Conservation (phyloP, 768 basidiomycete species). For the Scleroderma citrinum region DNA sequence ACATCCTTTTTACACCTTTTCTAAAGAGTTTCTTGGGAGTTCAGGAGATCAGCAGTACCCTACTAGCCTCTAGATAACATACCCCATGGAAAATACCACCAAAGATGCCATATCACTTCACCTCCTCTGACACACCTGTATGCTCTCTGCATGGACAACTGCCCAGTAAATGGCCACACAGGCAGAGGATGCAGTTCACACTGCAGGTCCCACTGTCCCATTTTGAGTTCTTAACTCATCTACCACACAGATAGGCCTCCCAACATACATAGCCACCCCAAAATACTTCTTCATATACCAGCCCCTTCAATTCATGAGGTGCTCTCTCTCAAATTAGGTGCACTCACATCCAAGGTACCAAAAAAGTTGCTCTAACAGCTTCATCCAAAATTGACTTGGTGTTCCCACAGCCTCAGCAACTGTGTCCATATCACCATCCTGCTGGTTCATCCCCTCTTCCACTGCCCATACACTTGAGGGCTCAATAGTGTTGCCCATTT, state of each 20-base stretch:
- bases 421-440: no score
- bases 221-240: constrained; percentile 6
- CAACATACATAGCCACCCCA: constrained; percentile 39
- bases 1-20: no score
- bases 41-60: constrained; percentile 55
- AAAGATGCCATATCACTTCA: constrained; percentile 58
- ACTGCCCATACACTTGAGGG: no score
- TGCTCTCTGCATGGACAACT: constrained; percentile 41
- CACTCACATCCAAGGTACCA: neutral
- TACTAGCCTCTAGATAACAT: constrained; percentile 30
- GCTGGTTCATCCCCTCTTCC: no score
- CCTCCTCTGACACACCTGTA: constrained; percentile 62
- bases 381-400: neutral
- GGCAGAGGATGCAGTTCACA: constrained; percentile 73
- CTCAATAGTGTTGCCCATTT: no score
- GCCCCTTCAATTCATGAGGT: constrained; percentile 75
- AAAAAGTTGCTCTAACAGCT: neutral
- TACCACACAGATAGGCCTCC: constrained; percentile 51
- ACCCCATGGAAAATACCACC: constrained; percentile 41
- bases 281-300: constrained; percentile 70
- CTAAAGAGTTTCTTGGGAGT: no score
- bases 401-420: neutral
- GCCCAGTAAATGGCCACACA: constrained; percentile 49
- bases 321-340: constrained; percentile 62
- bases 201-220: constrained; percentile 46